Conservation (phyloP, 345 rosid genomes). For the Eucalyptus cloeziana region DNA sequence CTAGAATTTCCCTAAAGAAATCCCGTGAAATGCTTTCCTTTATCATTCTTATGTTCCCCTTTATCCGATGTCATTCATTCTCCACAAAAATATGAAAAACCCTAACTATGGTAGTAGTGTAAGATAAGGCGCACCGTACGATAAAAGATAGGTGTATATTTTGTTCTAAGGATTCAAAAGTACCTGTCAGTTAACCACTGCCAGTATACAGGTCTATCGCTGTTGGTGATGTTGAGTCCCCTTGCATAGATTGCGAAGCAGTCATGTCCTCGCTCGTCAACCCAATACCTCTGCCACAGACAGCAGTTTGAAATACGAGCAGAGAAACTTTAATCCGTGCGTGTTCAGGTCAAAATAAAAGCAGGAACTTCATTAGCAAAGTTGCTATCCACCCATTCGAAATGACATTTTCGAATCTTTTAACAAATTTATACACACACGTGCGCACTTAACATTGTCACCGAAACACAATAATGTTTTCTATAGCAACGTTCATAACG, state of each 20-base stretch:
- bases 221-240: neutral
- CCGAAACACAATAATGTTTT: too few relatives aligned
- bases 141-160: neutral
- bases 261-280: rapidly evolving
- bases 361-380: too few relatives aligned
- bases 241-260: neutral
- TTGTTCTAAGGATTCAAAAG: neutral
- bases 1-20: neutral
- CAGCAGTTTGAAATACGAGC: neutral
- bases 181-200: neutral
- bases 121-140: rapidly evolving
- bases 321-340: neutral
- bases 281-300: neutral
- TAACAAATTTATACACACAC: too few relatives aligned
- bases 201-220: neutral
- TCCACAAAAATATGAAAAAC: rapidly evolving
- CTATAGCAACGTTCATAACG: too few relatives aligned
- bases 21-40: neutral
- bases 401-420: too few relatives aligned
- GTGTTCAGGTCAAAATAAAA: neutral
- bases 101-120: rapidly evolving
- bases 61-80: neutral
- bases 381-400: too few relatives aligned
- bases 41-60: neutral
- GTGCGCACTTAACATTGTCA: too few relatives aligned